A percentile compares a stretch with the other conserved stretches of the same genome.
phyloP scores from a whole-genome alignment of 2,329 filamentous ascomycete species.

The Boeremia lycopersici region DNA sequence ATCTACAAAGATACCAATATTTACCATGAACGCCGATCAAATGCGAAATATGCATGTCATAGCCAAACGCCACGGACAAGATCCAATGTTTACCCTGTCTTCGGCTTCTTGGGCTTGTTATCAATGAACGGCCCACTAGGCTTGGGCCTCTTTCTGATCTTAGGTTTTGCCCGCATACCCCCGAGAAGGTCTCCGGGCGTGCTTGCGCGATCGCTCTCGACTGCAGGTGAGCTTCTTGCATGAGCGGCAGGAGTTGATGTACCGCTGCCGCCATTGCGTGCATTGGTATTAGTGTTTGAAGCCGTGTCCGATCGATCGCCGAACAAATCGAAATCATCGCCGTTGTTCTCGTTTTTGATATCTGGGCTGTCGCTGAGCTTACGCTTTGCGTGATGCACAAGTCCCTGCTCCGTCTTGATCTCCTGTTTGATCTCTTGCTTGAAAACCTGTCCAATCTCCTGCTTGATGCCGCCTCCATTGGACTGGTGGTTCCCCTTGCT shows the following conservation, averaged over 20 bases:
- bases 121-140: conserved; percentile 30
- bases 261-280: conserved; percentile 31
- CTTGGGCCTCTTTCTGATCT: conserved; percentile 39
- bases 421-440: conserved; percentile 29
- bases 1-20: conserved; percentile 1
- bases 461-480: conserved; percentile 10
- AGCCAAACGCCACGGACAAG: background rate
- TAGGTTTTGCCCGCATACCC: conserved; percentile 28
- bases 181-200: conserved; percentile 9
- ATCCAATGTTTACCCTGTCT: conserved; percentile 22
- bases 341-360: conserved; percentile 61
- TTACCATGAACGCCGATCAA: conserved; percentile 9
- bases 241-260: conserved; percentile 35
- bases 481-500: conserved; percentile 31
- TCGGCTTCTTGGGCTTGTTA: conserved; percentile 32
- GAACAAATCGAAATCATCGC: conserved; percentile 41
- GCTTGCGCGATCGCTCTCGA: conserved; percentile 10
- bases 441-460: conserved; percentile 21
- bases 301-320: conserved; percentile 33
- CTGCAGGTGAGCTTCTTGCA: conserved; percentile 24
- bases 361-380: conserved; percentile 72
- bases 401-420: conserved; percentile 57
- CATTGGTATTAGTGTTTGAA: conserved; percentile 21
- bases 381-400: conserved; percentile 77
- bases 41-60: conserved; percentile 2